Base-by-base conservation (phyloP, 495 filamentous ascomycete genomes). In the Aspergillus sparsus region DNA sequence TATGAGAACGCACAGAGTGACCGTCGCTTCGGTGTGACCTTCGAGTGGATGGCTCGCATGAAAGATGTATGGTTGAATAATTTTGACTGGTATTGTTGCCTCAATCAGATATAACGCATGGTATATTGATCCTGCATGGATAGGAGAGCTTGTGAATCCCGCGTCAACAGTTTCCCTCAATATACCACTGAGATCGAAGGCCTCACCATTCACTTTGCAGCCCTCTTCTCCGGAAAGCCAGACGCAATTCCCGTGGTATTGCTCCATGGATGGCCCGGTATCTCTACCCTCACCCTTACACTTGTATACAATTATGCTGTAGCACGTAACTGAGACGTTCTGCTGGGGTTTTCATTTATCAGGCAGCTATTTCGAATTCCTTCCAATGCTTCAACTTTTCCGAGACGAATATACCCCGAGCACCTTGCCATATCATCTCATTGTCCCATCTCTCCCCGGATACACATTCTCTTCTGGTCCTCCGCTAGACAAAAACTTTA, bases 381-480 rank as follows among this genome's bases (percentile, higher is more conserved):
- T 83, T 13, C 77, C 74, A 1, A 66, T 80, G 9, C 63, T 80
- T 16, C 60, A 72, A 5, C 58, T 81, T 7, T 69, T 89, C 15
- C 66, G 67, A 37, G 61, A 74, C 0, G 79, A 83, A 63, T 87
- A 84, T 68, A 77, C 74, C 0, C 79, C 84, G 0, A 66, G 74
- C 18, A 81, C 77, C 7, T 72, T 87, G 8, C 85, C 87, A 0
- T 90, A 85, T 66, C 85, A 90, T 56, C 60, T 90, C 55, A 80
- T 90, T 55, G 80, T 88, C 0, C 87, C 88, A 0, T 86, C 82
- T 0, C 68, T 89, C 7, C 85, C 87, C 0, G 87, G 85, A 6
- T 90, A 84, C 61, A 74, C 77, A 1, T 83, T 86, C 50, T 89
- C 86, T 0, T 79, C 78, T 7, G 70, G 76, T 0, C 76, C 80